A percentile compares a stretch with the other conserved stretches of the same genome.
Evolutionary conservation across 495 filamentous ascomycete species (phyloP).

Genomic region (Corynascus novoguineensis): DNA sequence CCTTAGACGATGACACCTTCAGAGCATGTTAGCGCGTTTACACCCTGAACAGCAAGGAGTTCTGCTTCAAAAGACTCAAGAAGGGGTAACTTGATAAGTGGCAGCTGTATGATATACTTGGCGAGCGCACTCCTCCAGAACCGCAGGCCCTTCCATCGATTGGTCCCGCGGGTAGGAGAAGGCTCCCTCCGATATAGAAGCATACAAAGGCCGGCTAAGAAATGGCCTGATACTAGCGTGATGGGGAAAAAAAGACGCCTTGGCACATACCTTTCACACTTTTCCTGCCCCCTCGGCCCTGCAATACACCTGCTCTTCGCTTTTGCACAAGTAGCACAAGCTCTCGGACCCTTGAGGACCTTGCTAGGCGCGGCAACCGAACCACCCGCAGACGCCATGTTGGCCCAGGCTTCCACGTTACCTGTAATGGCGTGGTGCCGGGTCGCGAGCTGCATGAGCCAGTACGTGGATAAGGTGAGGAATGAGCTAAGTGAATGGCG

Average conservation of each 20-base stretch:
- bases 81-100: not conserved
- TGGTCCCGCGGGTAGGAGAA: not conserved
- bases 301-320: constrained; percentile 24
- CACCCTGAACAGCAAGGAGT: not conserved
- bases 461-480: not conserved
- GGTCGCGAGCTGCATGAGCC: not conserved
- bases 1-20: constrained; percentile 28
- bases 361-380: not conserved
- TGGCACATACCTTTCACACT: constrained; percentile 21
- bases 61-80: not conserved
- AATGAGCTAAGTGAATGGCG: not conserved
- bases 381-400: not conserved
- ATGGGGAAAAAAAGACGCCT: not conserved
- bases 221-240: not conserved
- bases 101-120: not conserved
- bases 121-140: not conserved
- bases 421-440: not conserved
- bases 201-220: not conserved
- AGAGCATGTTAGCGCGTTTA: not conserved
- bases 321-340: constrained; percentile 23
- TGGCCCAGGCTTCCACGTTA: not conserved
- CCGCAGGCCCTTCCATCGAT: not conserved
- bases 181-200: not conserved
- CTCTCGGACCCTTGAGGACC: constrained; percentile 22
- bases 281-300: constrained; percentile 13